Evolutionary conservation across 1,284 basidiomycete species (phyloP).

Genomic region (Leccinum pachyderme): DNA sequence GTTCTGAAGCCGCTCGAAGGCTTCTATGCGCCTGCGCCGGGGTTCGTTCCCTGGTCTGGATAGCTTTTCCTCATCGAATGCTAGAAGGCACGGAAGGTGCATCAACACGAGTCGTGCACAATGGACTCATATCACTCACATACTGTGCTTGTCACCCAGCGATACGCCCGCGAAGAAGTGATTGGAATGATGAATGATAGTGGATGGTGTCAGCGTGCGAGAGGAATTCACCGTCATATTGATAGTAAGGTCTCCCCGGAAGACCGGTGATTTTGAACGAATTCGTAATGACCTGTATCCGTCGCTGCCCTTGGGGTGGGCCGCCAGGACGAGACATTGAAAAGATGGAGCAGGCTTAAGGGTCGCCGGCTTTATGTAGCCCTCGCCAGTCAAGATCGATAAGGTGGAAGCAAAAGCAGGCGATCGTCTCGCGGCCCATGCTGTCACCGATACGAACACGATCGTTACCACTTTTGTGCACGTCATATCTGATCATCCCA

Average conservation of each 20-base stretch:
- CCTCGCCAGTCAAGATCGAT: conserved; percentile 22
- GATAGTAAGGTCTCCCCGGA: conserved; percentile 32
- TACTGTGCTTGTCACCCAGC: conserved; percentile 15
- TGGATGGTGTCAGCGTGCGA: conserved; percentile 2
- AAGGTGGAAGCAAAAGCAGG: conserved; percentile 16
- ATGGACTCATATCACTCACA: conserved; percentile 20
- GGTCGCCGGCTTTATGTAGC: conserved; percentile 8
- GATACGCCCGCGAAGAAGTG: conserved; percentile 3
- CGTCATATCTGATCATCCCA: conserved; percentile 1
- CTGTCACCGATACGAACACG: neutral
- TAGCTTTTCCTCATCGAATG: conserved; percentile 16
- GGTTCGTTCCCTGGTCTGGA: neutral
- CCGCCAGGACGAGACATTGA: conserved; percentile 22
- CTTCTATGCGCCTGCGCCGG: conserved; percentile 26
- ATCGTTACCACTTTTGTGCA: neutral
- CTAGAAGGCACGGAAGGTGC: conserved; percentile 3
- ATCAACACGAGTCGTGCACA: conserved; percentile 9
- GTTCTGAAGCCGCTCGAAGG: conserved; percentile 37
- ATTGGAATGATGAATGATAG: conserved; percentile 2
- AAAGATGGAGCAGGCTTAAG: conserved; percentile 2
- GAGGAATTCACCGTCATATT: conserved; percentile 39
- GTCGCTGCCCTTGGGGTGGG: conserved; percentile 10
- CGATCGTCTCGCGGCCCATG: conserved; percentile 3
- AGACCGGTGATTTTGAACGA: conserved; percentile 31
- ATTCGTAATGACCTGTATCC: conserved; percentile 22